Evolutionary conservation across 331 rosid species (phyloP), one percentile per base, ranked within the genome.

Genomic region (Prunus yedoensis): DNA sequence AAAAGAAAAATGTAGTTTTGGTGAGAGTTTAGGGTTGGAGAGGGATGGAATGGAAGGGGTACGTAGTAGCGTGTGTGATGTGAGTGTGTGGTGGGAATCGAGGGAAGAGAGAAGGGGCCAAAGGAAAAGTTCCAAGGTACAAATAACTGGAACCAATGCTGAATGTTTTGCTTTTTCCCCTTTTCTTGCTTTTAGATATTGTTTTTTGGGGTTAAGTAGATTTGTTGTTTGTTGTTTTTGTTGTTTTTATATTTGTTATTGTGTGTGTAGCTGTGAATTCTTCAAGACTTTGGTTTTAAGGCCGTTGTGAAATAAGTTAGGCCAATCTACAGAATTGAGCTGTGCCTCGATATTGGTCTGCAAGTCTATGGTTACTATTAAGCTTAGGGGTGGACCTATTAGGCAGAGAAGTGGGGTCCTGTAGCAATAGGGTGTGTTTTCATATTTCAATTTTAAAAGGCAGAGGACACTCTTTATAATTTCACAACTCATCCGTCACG

Each of bases 71-170:
- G 21, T 17, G 57, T 52, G 78, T 18, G 35, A 32, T 32, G 80
- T 11, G 27, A 51, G 4, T 11, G 30, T 21, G n/a, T 54, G 74
- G 49, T 57, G 79, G 86, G 96, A 71, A 94, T 92, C 96, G 82
- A 84, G 82, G 70, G 68, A 71, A 66, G 83, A 75, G 83, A 70
- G 82, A 91, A 85, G 77, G 65, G 70, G 91, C 91, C 99, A 94
- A 94, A 63, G 83, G 90, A 88, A 74, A 92, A 80, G 80, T 77
- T 88, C 97, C 96, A 92, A 92, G 81, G 79, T 77, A 38, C 69
- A 80, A 78, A 86, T 68, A 81, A 88, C 97, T 71, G 84, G 88
- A 91, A 91, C 85, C 96, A 84, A 86, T 87, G 95, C 87, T 15
- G 66, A 73, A 59, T 74, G 76, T 70, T 66, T 62, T 71, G 57